Evolutionary conservation across 2,329 filamentous ascomycete genomes (phyloP).

Genomic region (Coniochaeta prunicola): DNA sequence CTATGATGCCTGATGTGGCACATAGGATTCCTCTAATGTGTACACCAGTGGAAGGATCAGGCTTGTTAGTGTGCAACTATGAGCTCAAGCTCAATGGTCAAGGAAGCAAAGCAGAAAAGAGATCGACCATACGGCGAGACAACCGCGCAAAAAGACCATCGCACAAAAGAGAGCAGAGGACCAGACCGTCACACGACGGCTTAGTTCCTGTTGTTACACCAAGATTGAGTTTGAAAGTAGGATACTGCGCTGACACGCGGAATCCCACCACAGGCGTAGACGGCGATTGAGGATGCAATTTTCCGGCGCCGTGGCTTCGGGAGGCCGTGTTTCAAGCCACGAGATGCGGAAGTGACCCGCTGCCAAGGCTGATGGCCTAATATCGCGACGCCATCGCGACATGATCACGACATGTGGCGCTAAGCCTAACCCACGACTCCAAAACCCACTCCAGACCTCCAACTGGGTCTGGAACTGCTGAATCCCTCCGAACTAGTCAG

Average conservation of each 20-base stretch:
- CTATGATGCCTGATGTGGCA: too few species aligned
- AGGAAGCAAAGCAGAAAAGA: too few species aligned
- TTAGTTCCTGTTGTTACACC: neutral
- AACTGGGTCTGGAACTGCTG: neutral
- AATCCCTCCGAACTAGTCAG: neutral
- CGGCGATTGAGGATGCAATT: neutral
- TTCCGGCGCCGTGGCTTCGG: neutral
- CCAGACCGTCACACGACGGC: too few species aligned
- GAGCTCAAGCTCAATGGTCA: too few species aligned
- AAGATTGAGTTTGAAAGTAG: neutral
- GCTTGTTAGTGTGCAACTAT: too few species aligned
- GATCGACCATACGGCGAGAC: too few species aligned
- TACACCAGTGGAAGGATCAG: too few species aligned
- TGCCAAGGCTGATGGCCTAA: neutral
- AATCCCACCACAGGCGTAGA: too few species aligned
- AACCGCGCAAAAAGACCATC: too few species aligned
- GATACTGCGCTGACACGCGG: too few species aligned
- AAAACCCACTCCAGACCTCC: neutral
- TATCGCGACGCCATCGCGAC: neutral
- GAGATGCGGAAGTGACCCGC: neutral
- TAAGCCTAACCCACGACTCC: neutral
- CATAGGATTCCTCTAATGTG: too few species aligned
- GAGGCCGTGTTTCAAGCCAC: neutral
- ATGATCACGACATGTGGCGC: conserved; percentile 1
- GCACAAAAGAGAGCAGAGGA: too few species aligned